phyloP scores from a whole-genome alignment of 2,329 filamentous ascomycete species.

The Camptophora hylomeconis region DNA sequence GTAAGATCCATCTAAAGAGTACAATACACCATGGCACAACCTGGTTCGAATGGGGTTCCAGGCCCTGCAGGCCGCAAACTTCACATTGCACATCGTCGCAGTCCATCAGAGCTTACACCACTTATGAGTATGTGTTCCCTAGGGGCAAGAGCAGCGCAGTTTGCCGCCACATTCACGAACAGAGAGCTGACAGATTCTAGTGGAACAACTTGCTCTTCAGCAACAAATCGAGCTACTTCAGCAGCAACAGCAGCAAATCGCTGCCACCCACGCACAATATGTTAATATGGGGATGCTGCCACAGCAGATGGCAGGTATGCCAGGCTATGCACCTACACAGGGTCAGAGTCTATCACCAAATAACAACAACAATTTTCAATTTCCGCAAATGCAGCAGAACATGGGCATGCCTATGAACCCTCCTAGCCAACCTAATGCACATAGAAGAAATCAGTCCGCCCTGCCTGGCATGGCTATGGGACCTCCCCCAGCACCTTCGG shows the following conservation, averaged over 20 bases:
- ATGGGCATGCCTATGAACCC: slow-evolving; percentile 61
- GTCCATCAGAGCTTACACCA: slow-evolving; percentile 91
- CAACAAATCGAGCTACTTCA: slow-evolving; percentile 96
- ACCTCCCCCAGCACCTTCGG: slow-evolving; percentile 82
- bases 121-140: slow-evolving; percentile 72
- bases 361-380: slow-evolving; percentile 64
- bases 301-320: slow-evolving; percentile 61
- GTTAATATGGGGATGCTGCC: slow-evolving; percentile 94
- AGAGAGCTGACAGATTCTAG: slow-evolving; percentile 31
- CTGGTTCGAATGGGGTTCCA: slow-evolving; percentile 41
- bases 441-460: slow-evolving; percentile 96
- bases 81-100: slow-evolving; percentile 93
- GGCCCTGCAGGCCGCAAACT: slow-evolving; percentile 78
- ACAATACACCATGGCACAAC: slow-evolving; percentile 53
- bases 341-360: slow-evolving; percentile 60
- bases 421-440: slow-evolving; percentile 65
- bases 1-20: too few relatives aligned
- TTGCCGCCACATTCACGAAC: slow-evolving; percentile 9
- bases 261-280: slow-evolving; percentile 93
- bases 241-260: slow-evolving; percentile 95
- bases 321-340: slow-evolving; percentile 65
- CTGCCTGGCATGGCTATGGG: slow-evolving; percentile 86
- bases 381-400: slow-evolving; percentile 56
- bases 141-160: background rate
- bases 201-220: slow-evolving; percentile 95